These are phyloP conservation scores for Rhizopogon rudus DNA, from an alignment of 768 basidiomycete genomes.

Conservation along the genomic window DNA sequence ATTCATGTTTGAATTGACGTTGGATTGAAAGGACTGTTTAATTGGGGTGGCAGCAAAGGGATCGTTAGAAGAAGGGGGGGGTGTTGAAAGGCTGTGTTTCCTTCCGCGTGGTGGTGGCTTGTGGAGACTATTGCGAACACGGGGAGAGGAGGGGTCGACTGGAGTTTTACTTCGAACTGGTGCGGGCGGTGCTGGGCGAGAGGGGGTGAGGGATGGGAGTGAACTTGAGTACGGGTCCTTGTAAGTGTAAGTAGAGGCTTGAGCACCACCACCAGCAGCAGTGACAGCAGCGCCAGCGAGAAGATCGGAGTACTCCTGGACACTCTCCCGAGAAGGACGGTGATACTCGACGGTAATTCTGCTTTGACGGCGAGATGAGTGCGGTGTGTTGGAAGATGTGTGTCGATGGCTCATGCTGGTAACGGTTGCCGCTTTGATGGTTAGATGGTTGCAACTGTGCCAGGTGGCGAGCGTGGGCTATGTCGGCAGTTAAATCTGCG, in stretches of 20 bases:
- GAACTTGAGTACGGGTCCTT: conserved; percentile 30
- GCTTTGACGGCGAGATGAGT: conserved; percentile 32
- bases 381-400: conserved; percentile 13
- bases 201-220: conserved; percentile 18
- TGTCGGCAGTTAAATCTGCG: neutral
- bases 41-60: conserved; percentile 44
- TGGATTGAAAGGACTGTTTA: conserved; percentile 21
- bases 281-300: conserved; percentile 55
- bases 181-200: conserved; percentile 42
- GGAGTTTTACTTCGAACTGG: conserved; percentile 23
- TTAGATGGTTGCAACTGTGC: neutral
- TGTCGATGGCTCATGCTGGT: conserved; percentile 13
- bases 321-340: conserved; percentile 67
- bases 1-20: conserved; percentile 30
- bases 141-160: conserved; percentile 25
- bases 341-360: conserved; percentile 75
- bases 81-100: conserved; percentile 43
- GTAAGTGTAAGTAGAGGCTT: conserved; percentile 26
- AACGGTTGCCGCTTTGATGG: conserved; percentile 1
- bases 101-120: conserved; percentile 50
- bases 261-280: conserved; percentile 50
- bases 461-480: neutral
- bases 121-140: conserved; percentile 53
- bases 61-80: conserved; percentile 35
- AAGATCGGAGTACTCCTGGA: conserved; percentile 74